Conservation (phyloP, 1,139 yeast genomes). For the Suhomyces anneliseae region DNA sequence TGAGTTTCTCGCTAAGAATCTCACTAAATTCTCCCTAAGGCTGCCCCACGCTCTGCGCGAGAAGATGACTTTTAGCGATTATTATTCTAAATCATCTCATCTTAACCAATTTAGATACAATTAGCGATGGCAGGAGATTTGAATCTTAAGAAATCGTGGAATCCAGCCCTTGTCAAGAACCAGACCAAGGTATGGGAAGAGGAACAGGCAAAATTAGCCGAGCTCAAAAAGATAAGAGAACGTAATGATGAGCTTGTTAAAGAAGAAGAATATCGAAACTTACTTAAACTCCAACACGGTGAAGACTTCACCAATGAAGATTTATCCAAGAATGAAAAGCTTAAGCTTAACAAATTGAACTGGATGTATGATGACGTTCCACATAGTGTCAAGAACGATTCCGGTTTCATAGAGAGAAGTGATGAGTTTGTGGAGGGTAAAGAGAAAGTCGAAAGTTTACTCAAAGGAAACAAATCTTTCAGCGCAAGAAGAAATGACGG, state of each 20-base stretch:
- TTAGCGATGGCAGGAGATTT: constrained; percentile 68
- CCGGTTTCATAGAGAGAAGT: constrained; percentile 36
- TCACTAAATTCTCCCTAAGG: too few relatives aligned
- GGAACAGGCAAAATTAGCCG: constrained; percentile 77
- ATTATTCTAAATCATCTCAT: too few relatives aligned
- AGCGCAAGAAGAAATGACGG: constrained; percentile 11
- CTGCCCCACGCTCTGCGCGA: too few relatives aligned
- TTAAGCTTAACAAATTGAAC: constrained; percentile 53
- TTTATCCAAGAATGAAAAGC: constrained; percentile 40
- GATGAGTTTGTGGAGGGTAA: constrained; percentile 39
- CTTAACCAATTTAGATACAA: too few relatives aligned
- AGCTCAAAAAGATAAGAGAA: constrained; percentile 64
- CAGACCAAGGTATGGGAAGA: constrained; percentile 82
- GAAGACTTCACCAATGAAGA: constrained; percentile 25
- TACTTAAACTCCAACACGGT: constrained; percentile 54
- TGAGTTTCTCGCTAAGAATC: too few relatives aligned
- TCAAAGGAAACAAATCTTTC: constrained; percentile 23
- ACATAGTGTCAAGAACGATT: constrained; percentile 19
- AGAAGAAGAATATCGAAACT: constrained; percentile 63
- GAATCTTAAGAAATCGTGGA: constrained; percentile 93
- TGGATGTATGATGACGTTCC: constrained; percentile 81
- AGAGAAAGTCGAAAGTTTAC: constrained; percentile 33
- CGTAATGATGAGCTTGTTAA: constrained; percentile 63
- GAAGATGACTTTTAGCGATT: too few relatives aligned
- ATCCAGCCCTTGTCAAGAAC: constrained; percentile 83